These are phyloP conservation scores for Umbelopsis ramanniana DNA, from an alignment of 192 early-diverging fungal species.

Conservation along the genomic window DNA sequence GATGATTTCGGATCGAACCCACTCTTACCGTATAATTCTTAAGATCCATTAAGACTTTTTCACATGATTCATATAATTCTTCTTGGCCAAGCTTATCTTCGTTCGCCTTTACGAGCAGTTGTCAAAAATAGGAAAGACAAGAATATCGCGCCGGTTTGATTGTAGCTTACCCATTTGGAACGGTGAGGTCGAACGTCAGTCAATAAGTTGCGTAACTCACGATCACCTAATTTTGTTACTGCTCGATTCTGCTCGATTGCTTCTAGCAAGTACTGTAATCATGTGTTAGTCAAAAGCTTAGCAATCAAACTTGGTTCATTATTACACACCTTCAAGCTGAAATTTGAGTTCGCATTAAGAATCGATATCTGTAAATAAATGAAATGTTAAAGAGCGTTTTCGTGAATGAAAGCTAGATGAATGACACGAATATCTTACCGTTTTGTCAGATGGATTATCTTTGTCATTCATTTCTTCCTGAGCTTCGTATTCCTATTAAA, in stretches of 20 bases:
- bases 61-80: slow-evolving; percentile 88
- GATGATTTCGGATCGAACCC: not conserved
- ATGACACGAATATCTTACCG: slow-evolving; percentile 27
- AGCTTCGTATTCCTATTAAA: slow-evolving; percentile 32
- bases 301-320: no score
- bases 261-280: slow-evolving; percentile 71
- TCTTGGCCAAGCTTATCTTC: slow-evolving; percentile 88
- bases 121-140: not conserved
- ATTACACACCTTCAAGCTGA: slow-evolving; percentile 31
- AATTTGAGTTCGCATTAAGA: slow-evolving; percentile 33
- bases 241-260: slow-evolving; percentile 75
- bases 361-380: slow-evolving; percentile 36
- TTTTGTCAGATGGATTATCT: slow-evolving; percentile 45
- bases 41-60: slow-evolving; percentile 81
- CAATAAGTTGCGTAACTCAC: slow-evolving; percentile 74
- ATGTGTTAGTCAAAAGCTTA: not conserved
- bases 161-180: slow-evolving; percentile 76
- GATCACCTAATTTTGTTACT: slow-evolving; percentile 64
- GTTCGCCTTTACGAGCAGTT: slow-evolving; percentile 55
- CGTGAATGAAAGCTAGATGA: not conserved
- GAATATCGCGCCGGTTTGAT: not conserved
- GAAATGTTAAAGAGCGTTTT: slow-evolving; percentile 29
- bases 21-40: slow-evolving; percentile 69
- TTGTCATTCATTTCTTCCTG: slow-evolving; percentile 34
- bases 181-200: slow-evolving; percentile 78